Evolutionary conservation across 2,329 filamentous ascomycete species (phyloP), one percentile per base, ranked within the genome.

Genomic region (Apiospora malaysiana): DNA sequence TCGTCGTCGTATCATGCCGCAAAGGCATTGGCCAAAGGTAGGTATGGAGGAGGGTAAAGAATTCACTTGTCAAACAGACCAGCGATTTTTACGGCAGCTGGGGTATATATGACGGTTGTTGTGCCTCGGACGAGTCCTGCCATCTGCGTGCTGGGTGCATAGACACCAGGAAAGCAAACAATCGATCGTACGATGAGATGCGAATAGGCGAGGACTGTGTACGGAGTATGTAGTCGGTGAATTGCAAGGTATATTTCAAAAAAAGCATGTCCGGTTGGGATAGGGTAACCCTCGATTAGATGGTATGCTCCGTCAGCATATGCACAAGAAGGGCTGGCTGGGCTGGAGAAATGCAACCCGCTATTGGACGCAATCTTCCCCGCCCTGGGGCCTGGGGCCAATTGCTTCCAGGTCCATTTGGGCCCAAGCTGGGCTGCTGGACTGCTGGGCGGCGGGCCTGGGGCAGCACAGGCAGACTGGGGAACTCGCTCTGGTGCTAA

Each of bases 361-460:
- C 18, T 14, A 63, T 63, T 63, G 32, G 56, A 23, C 32, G 8
- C 21, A 40, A 12, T 63, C 27, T 63, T 63, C 56, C 56, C 56
- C 56, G 56, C 56, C 56, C 56, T 63, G 56, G 21, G 40, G 32
- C 56, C 56, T 63, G 56, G 21, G 40, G 32, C 56, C 56, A 63
- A 23, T n/a, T 21, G 56, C 32, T 51, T 21, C 40, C 18, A 12
- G 56, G 1, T 14, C 32, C 56, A 63, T 12, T 63, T 45, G 12
- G 42, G 42, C 42, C 42, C 12, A 14, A 45, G 42, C 42, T 16
- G 42, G 42, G 42, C 40, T 14, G 42, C 40, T 14, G 10, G 42
- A 14, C 42, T 43, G 42, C 27, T 59, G 27, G 51, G 27, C 4
- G n/a, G n/a, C n/a, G n/a, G n/a, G 32, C 32, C 32, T 6, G 32